These are phyloP conservation scores for Debaryomycetaceae sp. DNA, from an alignment of 1,139 yeast genomes.

Conservation along the genomic window DNA sequence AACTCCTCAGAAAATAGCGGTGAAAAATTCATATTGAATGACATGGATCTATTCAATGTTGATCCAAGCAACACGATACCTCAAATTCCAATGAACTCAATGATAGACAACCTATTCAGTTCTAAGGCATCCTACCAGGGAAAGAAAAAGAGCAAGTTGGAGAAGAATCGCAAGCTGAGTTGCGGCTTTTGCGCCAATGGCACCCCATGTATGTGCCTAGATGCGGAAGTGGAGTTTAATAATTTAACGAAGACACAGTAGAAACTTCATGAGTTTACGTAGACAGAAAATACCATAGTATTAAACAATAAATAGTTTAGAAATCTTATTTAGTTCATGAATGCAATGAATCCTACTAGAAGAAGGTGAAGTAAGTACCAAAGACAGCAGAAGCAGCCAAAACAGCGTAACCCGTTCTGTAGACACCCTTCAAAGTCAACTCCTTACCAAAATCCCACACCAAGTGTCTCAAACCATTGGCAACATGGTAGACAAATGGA, in stretches of 20 bases:
- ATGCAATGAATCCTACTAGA: conserved; percentile 13
- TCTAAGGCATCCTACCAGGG: background rate
- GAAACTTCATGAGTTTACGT: background rate
- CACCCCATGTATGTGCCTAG: conserved; percentile 42
- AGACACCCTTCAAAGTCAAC: conserved; percentile 80
- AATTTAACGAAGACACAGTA: conserved; percentile 2
- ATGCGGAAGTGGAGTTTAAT: conserved; percentile 20
- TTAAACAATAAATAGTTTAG: background rate
- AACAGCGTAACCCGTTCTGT: conserved; percentile 86
- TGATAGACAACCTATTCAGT: background rate
- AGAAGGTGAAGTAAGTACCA: conserved; percentile 56
- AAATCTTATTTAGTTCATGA: background rate
- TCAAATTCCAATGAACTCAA: background rate
- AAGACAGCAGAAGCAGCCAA: conserved; percentile 66
- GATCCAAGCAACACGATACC: background rate
- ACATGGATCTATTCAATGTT: background rate
- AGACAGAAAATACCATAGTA: background rate
- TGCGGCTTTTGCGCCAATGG: conserved; percentile 46
- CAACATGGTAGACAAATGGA: conserved; percentile 84
- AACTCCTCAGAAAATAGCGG: too few species aligned
- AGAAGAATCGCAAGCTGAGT: conserved; percentile 13
- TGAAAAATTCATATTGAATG: background rate
- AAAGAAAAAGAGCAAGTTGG: conserved; percentile 1
- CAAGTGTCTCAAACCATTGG: conserved; percentile 89
- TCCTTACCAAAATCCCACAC: conserved; percentile 86